Evolutionary conservation across 1,284 basidiomycete genomes (phyloP).

Genomic region (Ganoderma lucidum): DNA sequence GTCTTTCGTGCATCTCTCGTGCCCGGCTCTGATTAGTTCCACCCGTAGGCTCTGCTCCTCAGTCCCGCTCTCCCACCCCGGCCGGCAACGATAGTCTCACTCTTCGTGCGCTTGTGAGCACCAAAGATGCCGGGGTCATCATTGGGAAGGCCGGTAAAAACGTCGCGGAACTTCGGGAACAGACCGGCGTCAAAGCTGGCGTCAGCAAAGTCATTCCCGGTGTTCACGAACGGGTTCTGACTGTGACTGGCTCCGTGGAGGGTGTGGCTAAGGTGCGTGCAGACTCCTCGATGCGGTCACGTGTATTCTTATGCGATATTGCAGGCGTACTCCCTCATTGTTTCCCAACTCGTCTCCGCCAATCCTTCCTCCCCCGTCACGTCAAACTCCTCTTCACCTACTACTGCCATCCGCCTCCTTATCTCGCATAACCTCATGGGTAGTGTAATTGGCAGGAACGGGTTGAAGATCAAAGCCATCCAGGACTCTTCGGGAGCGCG

Average conservation of each 20-base stretch:
- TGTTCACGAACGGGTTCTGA: constrained; percentile 97
- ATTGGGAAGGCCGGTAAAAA: constrained; percentile 97
- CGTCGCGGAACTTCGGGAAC: constrained; percentile 94
- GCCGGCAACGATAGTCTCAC: constrained; percentile 71
- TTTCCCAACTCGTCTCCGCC: constrained; percentile 87
- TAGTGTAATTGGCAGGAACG: constrained; percentile 96
- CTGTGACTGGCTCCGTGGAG: constrained; percentile 91
- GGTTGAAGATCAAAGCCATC: constrained; percentile 99
- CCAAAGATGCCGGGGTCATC: constrained; percentile 97
- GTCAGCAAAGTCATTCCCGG: constrained; percentile 98
- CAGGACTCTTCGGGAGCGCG: constrained; percentile 97
- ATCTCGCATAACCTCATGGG: constrained; percentile 99
- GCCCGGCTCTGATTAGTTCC: constrained; percentile 18
- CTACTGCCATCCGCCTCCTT: constrained; percentile 92
- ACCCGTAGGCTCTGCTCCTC: constrained; percentile 49
- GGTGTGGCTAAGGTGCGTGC: constrained; percentile 84
- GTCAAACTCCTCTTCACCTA: constrained; percentile 67
- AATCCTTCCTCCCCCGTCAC: constrained; percentile 73
- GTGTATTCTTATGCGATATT: constrained; percentile 24
- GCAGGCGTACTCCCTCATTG: constrained; percentile 95
- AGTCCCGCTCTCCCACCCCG: constrained; percentile 75
- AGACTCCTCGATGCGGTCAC: constrained; percentile 14
- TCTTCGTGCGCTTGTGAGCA: constrained; percentile 92
- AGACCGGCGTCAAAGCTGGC: constrained; percentile 97
- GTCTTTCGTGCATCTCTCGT: constrained; percentile 20